phyloP scores from a whole-genome alignment of 2,329 filamentous ascomycete species.

The Neofusicoccum ribis region DNA sequence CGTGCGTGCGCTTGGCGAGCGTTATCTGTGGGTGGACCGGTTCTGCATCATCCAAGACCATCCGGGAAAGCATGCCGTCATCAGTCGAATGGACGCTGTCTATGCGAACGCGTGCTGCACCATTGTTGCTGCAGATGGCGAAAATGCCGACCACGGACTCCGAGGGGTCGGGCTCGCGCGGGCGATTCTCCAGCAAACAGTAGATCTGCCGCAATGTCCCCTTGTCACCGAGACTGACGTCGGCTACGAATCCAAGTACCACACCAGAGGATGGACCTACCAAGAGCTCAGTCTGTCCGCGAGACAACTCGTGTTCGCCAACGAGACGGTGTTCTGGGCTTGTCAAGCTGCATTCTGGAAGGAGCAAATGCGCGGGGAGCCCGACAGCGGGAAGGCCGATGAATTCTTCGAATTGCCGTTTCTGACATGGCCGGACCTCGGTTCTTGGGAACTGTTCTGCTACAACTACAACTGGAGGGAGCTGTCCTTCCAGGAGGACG shows the following conservation, averaged over 20 bases:
- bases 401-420: neutral
- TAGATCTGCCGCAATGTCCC: neutral
- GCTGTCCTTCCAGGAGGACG: slow-evolving; percentile 26
- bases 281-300: neutral
- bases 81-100: slow-evolving; percentile 6
- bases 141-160: neutral
- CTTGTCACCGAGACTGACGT: too few species aligned
- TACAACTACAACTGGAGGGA: slow-evolving; percentile 13
- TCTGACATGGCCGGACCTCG: neutral
- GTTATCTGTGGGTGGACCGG: slow-evolving; percentile 19
- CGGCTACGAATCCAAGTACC: too few species aligned
- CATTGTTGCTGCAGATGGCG: neutral
- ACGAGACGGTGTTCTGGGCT: neutral
- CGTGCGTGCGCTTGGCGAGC: neutral
- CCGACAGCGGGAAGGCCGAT: neutral
- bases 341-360: neutral
- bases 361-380: neutral
- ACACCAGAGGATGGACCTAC: neutral
- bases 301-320: neutral
- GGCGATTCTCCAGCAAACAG: neutral
- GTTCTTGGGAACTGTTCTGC: neutral
- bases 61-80: neutral
- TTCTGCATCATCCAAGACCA: slow-evolving; percentile 20
- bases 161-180: neutral
- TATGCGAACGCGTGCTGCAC: slow-evolving; percentile 16